These are phyloP conservation scores for Creolimax fragrantissima DNA, from an alignment of 78 protist genomes.

Conservation along the genomic window DNA sequence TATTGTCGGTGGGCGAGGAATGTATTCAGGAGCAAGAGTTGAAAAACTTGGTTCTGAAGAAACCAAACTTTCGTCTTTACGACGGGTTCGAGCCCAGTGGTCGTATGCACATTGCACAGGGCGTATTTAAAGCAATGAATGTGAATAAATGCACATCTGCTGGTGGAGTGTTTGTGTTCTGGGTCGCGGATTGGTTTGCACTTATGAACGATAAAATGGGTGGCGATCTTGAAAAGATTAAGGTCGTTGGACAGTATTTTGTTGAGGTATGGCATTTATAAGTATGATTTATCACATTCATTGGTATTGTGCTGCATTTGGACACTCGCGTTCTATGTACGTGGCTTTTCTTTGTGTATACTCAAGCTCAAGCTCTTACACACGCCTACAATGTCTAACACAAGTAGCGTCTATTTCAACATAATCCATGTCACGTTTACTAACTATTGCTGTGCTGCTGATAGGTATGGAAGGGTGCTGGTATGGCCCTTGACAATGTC, in stretches of 20 bases:
- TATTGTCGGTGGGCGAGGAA: conserved; percentile 82
- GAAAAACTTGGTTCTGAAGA: conserved; percentile 56
- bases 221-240: conserved; percentile 83
- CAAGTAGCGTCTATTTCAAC: no score
- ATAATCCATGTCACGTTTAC: no score
- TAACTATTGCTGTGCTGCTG: no score
- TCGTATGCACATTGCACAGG: conserved; percentile 98
- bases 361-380: no score
- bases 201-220: conserved; percentile 97
- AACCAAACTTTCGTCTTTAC: conserved; percentile 68
- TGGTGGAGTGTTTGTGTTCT: conserved; percentile 84
- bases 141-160: conserved; percentile 86
- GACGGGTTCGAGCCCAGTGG: conserved; percentile 99
- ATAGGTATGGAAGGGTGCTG: conserved; percentile 96
- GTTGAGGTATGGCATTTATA: conserved; percentile 96
- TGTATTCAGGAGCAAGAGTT: conserved; percentile 75
- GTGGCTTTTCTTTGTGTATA: no score
- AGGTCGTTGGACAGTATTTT: conserved; percentile 85
- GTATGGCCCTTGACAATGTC: conserved; percentile 89
- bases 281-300: no score
- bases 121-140: conserved; percentile 89
- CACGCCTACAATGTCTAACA: no score
- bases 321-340: no score
- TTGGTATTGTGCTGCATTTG: no score
- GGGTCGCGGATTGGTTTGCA: conserved; percentile 99